A percentile compares a stretch with the other conserved stretches of the same genome.
Conservation (phyloP, 352 stramenopile species). For the Phytopythium aichiense region DNA sequence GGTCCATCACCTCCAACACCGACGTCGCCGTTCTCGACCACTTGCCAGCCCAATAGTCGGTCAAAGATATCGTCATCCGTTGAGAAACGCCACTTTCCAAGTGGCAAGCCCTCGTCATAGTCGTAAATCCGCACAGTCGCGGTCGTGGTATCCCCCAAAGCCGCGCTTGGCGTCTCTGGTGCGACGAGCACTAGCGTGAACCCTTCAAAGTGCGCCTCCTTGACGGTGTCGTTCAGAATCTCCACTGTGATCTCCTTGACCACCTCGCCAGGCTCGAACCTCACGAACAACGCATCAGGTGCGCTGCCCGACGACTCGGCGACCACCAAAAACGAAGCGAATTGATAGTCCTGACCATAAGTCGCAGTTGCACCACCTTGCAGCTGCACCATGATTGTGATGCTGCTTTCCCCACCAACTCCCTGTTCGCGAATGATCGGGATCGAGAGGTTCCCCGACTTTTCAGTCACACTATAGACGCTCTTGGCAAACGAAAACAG, state of each 20-base stretch:
- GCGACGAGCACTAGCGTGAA: constrained; percentile 36
- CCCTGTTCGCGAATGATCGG: constrained; percentile 54
- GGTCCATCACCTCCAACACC: neutral
- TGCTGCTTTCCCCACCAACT: constrained; percentile 12
- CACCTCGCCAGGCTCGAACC: constrained; percentile 45
- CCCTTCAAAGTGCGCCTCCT: constrained; percentile 49
- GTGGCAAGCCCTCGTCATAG: constrained; percentile 32
- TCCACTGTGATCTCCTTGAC: constrained; percentile 43
- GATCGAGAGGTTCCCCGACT: constrained; percentile 31
- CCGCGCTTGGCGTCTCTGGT: constrained; percentile 18
- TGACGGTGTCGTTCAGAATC: constrained; percentile 36
- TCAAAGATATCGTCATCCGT: neutral
- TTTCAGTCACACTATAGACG: constrained; percentile 60
- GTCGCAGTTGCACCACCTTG: constrained; percentile 28
- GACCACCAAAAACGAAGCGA: constrained; percentile 19
- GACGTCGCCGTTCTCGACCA: constrained; percentile 47
- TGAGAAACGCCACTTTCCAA: constrained; percentile 31
- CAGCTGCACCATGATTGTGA: constrained; percentile 44
- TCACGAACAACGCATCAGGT: constrained; percentile 32
- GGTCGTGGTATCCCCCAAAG: constrained; percentile 27
- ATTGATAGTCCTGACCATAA: constrained; percentile 34
- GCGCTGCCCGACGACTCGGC: constrained; percentile 6
- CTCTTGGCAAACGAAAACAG: constrained; percentile 56
- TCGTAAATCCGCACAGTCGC: constrained; percentile 57
- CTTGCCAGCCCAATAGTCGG: constrained; percentile 30